Percentiles rank a stretch among this genome's conserved stretches.
These are phyloP conservation scores for Tuber brumale DNA, from an alignment of 495 filamentous ascomycete species.

Conservation along the genomic window DNA sequence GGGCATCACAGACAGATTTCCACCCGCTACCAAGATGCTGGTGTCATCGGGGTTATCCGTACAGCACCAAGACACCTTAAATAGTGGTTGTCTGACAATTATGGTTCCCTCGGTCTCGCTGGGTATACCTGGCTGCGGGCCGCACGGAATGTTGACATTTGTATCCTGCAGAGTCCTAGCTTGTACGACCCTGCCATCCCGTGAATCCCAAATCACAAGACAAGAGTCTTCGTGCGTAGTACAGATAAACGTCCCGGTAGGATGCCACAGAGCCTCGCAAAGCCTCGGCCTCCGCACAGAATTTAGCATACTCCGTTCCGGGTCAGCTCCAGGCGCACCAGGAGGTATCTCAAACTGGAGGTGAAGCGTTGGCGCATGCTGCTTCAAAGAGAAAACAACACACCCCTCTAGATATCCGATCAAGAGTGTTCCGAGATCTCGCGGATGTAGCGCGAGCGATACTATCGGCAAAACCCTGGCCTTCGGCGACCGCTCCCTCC, in stretches of 20 bases:
- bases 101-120: constrained; percentile 43
- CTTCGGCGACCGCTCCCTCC: constrained; percentile 59
- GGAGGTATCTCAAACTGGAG: constrained; percentile 75
- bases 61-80: constrained; percentile 78
- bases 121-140: constrained; percentile 44
- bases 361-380: constrained; percentile 65
- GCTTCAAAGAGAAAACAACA: constrained; percentile 86
- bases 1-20: constrained; percentile 55
- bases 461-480: constrained; percentile 56
- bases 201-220: constrained; percentile 88
- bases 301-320: constrained; percentile 49
- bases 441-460: constrained; percentile 75
- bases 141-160: constrained; percentile 59
- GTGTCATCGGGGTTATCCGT: constrained; percentile 91
- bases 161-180: constrained; percentile 70
- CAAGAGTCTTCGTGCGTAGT: constrained; percentile 85
- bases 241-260: constrained; percentile 82
- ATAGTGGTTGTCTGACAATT: constrained; percentile 62
- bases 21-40: constrained; percentile 78
- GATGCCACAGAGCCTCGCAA: constrained; percentile 83
- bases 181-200: constrained; percentile 78
- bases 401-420: constrained; percentile 83
- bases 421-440: constrained; percentile 85
- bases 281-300: constrained; percentile 61
- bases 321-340: constrained; percentile 82